A percentile compares a stretch with the other conserved stretches of the same genome.
Evolutionary conservation across 1,284 basidiomycete genomes (phyloP).

Genomic region (Mycena sp.): DNA sequence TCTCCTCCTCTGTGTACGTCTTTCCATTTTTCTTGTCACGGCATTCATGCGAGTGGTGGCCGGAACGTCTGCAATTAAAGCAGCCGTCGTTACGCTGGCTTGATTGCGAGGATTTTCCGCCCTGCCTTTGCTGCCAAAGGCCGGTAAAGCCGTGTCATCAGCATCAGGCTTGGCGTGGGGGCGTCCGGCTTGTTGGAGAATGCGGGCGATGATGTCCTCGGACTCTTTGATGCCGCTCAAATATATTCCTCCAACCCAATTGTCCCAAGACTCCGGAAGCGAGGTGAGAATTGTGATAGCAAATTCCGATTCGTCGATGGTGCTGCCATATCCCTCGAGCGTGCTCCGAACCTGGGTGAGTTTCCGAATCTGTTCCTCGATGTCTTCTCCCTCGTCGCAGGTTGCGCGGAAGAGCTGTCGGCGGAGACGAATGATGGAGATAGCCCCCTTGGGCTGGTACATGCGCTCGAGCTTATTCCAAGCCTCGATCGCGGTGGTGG

Average conservation of each 20-base stretch:
- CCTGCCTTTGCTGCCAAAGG: conserved; percentile 1
- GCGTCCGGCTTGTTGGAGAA: conserved; percentile 13
- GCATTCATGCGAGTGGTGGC: conserved; percentile 6
- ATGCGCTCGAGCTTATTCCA: conserved; percentile 11
- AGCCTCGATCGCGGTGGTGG: conserved; percentile 5
- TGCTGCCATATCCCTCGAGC: conserved; percentile 1
- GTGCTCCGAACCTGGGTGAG: conserved; percentile 5
- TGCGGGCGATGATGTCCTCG: conserved; percentile 5
- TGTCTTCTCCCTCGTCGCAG: conserved; percentile 13
- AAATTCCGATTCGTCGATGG: conserved; percentile 10
- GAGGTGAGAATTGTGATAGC: conserved; percentile 3
- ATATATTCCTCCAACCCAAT: conserved; percentile 8
- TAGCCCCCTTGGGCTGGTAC: conserved; percentile 22
- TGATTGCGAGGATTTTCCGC: background rate
- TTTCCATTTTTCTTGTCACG: conserved; percentile 12
- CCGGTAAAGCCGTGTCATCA: conserved; percentile 7
- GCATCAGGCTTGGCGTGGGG: conserved; percentile 16
- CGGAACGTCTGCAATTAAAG: conserved; percentile 11
- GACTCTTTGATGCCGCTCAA: conserved; percentile 6
- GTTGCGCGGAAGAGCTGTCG: conserved; percentile 15
- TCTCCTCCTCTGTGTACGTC: conserved; percentile 7
- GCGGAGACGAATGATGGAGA: conserved; percentile 17
- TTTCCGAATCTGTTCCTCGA: conserved; percentile 12
- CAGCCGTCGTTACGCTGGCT: background rate
- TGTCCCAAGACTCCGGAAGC: conserved; percentile 14